phyloP scores from a whole-genome alignment of 106 monocot species.

The Allium sativum region DNA sequence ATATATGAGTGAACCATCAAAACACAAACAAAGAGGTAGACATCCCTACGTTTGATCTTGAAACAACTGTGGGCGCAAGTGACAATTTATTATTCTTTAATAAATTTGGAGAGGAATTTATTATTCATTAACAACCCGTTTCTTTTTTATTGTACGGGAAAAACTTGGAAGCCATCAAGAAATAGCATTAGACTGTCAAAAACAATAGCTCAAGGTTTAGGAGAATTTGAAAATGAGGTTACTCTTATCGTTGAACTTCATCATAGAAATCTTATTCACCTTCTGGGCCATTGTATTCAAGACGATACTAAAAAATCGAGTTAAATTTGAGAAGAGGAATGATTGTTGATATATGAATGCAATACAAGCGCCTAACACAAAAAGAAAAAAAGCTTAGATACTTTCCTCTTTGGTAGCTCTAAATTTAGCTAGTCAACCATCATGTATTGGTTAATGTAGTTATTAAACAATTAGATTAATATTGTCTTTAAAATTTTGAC shows the following conservation, averaged over 20 bases:
- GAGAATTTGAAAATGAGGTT: not conserved
- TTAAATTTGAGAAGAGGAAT: no score
- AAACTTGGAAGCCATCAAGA: not conserved
- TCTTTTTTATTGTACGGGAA: not conserved
- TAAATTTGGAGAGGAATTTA: not conserved
- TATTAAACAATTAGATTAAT: no score
- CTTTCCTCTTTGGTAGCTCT: no score
- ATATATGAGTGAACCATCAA: no score
- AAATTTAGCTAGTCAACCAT: no score
- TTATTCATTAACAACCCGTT: not conserved
- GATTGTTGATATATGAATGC: no score
- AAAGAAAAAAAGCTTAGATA: no score
- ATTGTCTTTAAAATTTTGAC: no score
- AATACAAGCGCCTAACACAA: no score
- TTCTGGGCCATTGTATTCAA: not conserved
- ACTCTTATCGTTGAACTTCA: not conserved
- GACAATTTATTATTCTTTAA: not conserved
- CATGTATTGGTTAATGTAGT: no score
- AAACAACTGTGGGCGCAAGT: not conserved
- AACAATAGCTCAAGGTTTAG: not conserved
- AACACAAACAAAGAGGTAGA: not conserved
- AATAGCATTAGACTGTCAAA: not conserved
- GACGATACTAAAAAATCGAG: not conserved
- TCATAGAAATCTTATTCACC: not conserved
- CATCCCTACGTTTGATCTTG: not conserved